A percentile compares a stretch with the other conserved stretches of the same genome.
Conservation (phyloP, 371 early-diverging fungal species). For the Catenaria anguillulae region DNA sequence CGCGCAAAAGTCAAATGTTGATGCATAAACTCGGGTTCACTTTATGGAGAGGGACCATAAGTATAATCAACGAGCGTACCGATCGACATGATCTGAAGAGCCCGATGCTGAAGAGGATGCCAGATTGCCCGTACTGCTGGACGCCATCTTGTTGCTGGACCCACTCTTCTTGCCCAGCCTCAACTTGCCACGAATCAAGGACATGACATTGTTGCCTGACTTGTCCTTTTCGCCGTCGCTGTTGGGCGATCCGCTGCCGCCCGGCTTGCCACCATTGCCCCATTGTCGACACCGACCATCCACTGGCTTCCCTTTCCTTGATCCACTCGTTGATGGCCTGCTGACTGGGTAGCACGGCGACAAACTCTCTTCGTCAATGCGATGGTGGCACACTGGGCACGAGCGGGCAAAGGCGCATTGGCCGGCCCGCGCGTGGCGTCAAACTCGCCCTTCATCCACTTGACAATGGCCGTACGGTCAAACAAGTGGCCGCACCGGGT, state of each 20-base stretch:
- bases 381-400: conserved; percentile 8
- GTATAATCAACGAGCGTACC: too few species aligned
- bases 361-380: conserved; percentile 7
- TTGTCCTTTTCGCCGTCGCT: neutral
- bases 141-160: neutral
- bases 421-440: neutral
- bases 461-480: too few species aligned
- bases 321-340: conserved; percentile 9
- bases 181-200: neutral
- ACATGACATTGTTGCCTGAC: neutral
- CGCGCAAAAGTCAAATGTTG: too few species aligned
- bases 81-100: too few species aligned
- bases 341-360: conserved; percentile 10
- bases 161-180: neutral
- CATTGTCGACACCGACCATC: neutral
- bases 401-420: neutral
- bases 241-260: neutral
- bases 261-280: neutral
- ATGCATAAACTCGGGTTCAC: too few species aligned
- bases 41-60: too few species aligned
- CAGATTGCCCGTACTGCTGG: neutral
- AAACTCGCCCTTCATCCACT: conserved; percentile 5
- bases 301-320: neutral
- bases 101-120: too few species aligned
- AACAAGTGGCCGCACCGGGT: too few species aligned